A percentile compares a stretch with the other conserved stretches of the same genome.
phyloP scores from a whole-genome alignment of 257 asterid species.

The Gentiana straminea region DNA sequence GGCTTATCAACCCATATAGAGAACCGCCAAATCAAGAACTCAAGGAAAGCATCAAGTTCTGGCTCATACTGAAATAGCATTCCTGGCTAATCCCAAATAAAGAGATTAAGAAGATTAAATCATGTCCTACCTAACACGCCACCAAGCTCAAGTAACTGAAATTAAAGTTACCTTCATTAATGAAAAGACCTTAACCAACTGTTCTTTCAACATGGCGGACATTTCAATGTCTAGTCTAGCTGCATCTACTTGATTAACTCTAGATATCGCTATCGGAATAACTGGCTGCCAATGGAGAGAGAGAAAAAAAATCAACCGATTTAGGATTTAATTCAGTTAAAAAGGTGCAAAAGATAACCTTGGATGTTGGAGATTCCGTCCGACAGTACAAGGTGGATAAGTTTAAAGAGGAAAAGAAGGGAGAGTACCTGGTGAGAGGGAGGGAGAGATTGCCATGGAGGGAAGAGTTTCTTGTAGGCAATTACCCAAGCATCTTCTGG shows the following conservation, averaged over 20 bases:
- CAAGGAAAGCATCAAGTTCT: slow-evolving; percentile 92
- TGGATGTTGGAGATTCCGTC: neutral
- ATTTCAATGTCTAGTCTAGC: slow-evolving; percentile 84
- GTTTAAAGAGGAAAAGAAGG: neutral
- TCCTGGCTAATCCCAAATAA: slow-evolving; percentile 91
- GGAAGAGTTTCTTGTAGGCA: slow-evolving; percentile 39
- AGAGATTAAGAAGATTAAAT: slow-evolving; percentile 35
- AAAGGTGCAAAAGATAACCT: neutral
- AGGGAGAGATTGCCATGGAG: slow-evolving; percentile 53
- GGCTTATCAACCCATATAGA: slow-evolving; percentile 99
- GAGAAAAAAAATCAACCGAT: neutral
- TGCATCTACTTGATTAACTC: slow-evolving; percentile 93
- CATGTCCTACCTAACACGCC: slow-evolving; percentile 4
- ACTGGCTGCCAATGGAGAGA: slow-evolving; percentile 31
- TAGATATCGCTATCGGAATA: slow-evolving; percentile 72
- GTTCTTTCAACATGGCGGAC: slow-evolving; percentile 96
- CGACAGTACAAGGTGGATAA: too few species aligned
- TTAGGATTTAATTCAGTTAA: neutral
- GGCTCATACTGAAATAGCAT: slow-evolving; percentile 91
- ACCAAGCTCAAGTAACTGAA: slow-evolving; percentile 11
- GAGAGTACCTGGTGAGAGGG: slow-evolving; percentile 37
- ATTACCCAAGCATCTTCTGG: slow-evolving; percentile 70
- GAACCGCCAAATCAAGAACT: slow-evolving; percentile 89
- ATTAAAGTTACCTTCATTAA: slow-evolving; percentile 67
- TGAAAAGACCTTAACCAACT: slow-evolving; percentile 77